phyloP scores from a whole-genome alignment of 768 basidiomycete genomes.

The Boletellus ananiceps region DNA sequence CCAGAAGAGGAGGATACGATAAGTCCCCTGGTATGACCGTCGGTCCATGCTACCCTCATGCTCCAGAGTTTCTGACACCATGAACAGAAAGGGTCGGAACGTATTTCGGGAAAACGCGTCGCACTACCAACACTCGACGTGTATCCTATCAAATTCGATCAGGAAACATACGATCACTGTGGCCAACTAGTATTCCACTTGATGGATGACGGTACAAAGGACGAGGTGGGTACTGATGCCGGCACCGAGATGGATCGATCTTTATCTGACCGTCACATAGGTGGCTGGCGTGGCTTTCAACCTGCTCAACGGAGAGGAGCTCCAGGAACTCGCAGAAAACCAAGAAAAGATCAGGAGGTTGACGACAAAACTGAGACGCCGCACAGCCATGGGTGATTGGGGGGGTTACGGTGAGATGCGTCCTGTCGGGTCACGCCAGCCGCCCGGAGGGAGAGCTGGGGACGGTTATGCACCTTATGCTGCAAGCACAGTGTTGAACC shows the following conservation, averaged over 20 bases:
- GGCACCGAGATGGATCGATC: no score
- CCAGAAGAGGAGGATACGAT: neutral
- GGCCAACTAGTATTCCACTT: no score
- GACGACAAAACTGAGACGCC: neutral
- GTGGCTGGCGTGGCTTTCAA: neutral
- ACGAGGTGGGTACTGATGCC: neutral
- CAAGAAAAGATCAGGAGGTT: constrained; percentile 2
- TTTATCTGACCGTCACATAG: neutral
- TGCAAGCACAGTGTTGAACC: rapidly evolving
- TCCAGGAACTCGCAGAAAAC: neutral
- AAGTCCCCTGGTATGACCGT: neutral
- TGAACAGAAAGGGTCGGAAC: neutral
- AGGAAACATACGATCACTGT: no score
- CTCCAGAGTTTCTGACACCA: no score
- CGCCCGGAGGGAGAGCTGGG: neutral
- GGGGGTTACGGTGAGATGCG: constrained; percentile 1
- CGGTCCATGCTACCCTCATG: neutral
- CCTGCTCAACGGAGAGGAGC: neutral
- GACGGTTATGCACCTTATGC: constrained; percentile 3
- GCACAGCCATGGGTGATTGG: neutral
- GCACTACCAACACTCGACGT: rapidly evolving
- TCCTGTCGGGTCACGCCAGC: neutral
- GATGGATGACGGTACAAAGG: neutral
- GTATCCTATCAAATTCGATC: no score
- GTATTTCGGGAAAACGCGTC: neutral